Base-by-base conservation (phyloP, 1,284 basidiomycete genomes). In the Moesziomyces sp. region DNA sequence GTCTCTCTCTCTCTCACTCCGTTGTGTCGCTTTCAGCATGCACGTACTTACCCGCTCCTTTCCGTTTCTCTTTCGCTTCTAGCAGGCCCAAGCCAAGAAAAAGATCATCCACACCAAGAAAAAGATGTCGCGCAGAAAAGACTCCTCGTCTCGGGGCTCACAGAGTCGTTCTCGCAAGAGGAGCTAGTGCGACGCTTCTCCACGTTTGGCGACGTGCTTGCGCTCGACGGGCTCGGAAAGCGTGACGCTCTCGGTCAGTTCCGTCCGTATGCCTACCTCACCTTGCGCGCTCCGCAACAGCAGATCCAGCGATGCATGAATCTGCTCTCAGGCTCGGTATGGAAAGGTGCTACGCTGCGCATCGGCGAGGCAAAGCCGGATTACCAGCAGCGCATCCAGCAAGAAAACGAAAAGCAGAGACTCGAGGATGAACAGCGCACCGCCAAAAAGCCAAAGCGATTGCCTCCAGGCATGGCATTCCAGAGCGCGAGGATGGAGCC, bases 321-420 rank as follows among this genome's bases (percentile, higher is more conserved):
- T 35, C 48, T 75, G 9, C 56, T 83, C 4, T 77, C 70, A 19
- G 78, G 78, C 18, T 76, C 79, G 18, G 71, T 77, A 19, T 83
- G 82, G 82, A 83, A 82, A 33, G 80, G 79, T 3, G 62, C 74
- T 10, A 81, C 74, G 26, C 57, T 83, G 1, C 72, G 81, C 16
- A 70, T 83, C 13, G 80, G 76, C 14, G 68, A 77, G 35, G 82
- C 82, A 5, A 77, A 71, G 33, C 78, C 78, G 3, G 64, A 76
- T 33, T 75, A 49, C 46, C 52, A 62, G 13, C 61, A 70, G 50
- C 68, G 72, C 9, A 55, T 59, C 47, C 40, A 49, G 28, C 47
- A 59, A 7, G 73, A 77, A 28, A 52, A 60, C 45, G 47, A 62
- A 13, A 51, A 69, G 26, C 51, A 54, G 21, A 45, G 42, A 24